These are phyloP conservation scores for Ustilaginoidea virens DNA, from an alignment of 2,329 filamentous ascomycete species.

Conservation along the genomic window DNA sequence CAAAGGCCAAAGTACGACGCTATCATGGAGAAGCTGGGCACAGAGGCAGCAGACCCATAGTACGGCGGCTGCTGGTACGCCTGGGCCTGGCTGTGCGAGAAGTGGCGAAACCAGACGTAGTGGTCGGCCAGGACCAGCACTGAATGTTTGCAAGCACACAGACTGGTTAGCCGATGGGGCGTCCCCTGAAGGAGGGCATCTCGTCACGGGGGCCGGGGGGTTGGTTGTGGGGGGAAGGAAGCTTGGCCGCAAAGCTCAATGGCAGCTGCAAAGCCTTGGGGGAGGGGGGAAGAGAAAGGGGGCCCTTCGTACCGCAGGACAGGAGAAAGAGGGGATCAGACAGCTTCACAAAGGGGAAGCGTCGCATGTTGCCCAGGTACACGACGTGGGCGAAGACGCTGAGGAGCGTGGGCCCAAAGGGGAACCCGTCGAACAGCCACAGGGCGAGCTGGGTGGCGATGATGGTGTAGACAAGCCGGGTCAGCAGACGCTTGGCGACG, in stretches of 20 bases:
- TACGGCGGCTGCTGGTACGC: conserved; percentile 44
- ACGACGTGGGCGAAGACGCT: conserved; percentile 69
- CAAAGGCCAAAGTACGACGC: conserved; percentile 92
- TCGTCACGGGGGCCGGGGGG: too few species aligned
- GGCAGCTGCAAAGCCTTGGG: too few species aligned
- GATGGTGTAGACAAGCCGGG: conserved; percentile 69
- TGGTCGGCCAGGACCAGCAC: conserved; percentile 79
- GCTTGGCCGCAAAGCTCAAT: too few species aligned
- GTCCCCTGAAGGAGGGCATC: too few species aligned
- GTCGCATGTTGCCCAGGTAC: conserved; percentile 73
- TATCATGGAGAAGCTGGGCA: conserved; percentile 84
- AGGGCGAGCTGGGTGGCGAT: conserved; percentile 62
- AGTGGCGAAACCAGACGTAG: conserved; percentile 91
- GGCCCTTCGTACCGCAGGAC: conserved; percentile 53
- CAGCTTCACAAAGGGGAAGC: conserved; percentile 65
- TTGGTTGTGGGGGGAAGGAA: too few species aligned
- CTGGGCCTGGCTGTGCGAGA: conserved; percentile 48
- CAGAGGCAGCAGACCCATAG: conserved; percentile 42
- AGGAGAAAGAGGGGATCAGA: conserved; percentile 73
- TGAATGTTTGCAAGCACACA: conserved; percentile 22
- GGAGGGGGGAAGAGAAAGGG: background rate
- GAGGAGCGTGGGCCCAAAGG: conserved; percentile 55
- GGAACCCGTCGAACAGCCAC: conserved; percentile 72
- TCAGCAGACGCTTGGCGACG: conserved; percentile 73
- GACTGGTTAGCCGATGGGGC: too few species aligned